Evolutionary conservation across 441 rosid genomes (phyloP), one percentile per base, ranked within the genome.

Genomic region (Bruguiera hainesii): DNA sequence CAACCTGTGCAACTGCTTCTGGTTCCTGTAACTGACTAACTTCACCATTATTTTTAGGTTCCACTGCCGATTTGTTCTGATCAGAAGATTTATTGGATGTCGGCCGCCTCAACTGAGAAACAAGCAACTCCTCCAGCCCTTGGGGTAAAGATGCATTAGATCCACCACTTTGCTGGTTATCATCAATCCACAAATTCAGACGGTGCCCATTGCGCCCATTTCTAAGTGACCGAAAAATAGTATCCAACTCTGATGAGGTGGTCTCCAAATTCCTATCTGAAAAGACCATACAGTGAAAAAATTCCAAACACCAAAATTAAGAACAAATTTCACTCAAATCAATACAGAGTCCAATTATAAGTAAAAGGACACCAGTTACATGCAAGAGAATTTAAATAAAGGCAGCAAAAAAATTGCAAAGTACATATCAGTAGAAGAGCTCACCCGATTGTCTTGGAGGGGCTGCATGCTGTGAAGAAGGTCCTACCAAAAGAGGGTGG

Each of bases 61-160:
- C 94, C 61, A 69, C 77, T 8, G 56, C 63, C 64, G 87, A 75
- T 15, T 84, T 56, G 53, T 80, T 84, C 65, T 78, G 94, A 62
- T 82, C 89, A 73, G 89, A 79, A 77, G 88, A 78, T 73, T 83
- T 85, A 66, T 85, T 92, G 23, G 84, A 65, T 71, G 76, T 73
- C 29, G 99, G 92, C 62, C 81, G 84, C 80, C 94, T 88, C 83
- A 96, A 73, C 78, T 89, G 99, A 60, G 98, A 89, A 77, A 92
- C 85, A 77, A 96, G 93, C 76, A 90, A 78, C 62, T 96, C 99
- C 82, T 96, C 99, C 69, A 96, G 96, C 64, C 93, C 98, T 73
- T 80, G 93, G 30, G 99, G 98, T 63, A 95, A 76, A 35, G 96
- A 78, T 66, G 90, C 80, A 84, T 76, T 87, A 23, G 98, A 82